A percentile compares a stretch with the other conserved stretches of the same genome.
phyloP scores from a whole-genome alignment of 768 basidiomycete species.

The Chalciporus piperatus region DNA sequence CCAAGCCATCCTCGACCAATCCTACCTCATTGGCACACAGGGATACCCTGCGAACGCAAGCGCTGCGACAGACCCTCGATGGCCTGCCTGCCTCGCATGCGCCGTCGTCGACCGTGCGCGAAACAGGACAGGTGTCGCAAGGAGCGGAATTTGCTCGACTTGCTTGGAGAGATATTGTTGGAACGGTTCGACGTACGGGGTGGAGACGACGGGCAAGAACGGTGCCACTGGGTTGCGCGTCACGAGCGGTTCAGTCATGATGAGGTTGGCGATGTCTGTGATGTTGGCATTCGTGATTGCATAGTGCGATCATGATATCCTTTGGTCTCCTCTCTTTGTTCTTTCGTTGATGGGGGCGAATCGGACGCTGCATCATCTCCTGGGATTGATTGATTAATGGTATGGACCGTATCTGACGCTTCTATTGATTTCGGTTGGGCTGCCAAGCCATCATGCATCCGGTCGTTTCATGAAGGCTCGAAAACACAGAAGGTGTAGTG shows the following conservation, averaged over 20 bases:
- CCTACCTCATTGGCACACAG: conserved; percentile 38
- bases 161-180: conserved; percentile 23
- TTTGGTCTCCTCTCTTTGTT: neutral
- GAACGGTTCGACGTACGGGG: neutral
- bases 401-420: neutral
- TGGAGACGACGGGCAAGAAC: neutral
- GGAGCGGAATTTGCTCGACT: conserved; percentile 20
- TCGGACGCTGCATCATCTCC: no score
- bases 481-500: neutral
- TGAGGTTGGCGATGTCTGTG: neutral
- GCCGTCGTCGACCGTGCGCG: conserved; percentile 43
- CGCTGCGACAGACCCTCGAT: conserved; percentile 32
- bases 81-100: conserved; percentile 45
- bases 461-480: neutral
- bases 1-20: conserved; percentile 41
- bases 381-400: no score
- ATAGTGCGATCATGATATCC: neutral
- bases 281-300: neutral
- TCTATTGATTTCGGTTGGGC: neutral
- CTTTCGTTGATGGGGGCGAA: neutral
- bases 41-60: conserved; percentile 30
- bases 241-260: neutral
- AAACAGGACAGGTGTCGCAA: conserved; percentile 8
- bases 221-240: neutral
- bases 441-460: no score